Base-by-base conservation (phyloP, 352 stramenopile species). In the Pythium periplocum region DNA sequence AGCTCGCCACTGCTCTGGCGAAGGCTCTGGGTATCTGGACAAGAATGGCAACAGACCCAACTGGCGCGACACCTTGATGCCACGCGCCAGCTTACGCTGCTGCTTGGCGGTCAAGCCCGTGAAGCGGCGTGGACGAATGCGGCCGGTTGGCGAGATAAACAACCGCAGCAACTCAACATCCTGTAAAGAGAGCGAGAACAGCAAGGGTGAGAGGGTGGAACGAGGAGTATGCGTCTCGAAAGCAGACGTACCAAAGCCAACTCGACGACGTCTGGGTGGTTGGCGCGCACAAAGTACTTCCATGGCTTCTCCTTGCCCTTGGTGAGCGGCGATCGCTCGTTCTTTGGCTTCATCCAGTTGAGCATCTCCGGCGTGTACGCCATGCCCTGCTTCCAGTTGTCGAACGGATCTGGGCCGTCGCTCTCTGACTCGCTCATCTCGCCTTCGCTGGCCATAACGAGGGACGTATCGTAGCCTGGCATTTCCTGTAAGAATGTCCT, bases 141-240 rank as follows among this genome's bases (percentile, higher is more conserved):
- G 83, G 51, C 83, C 83, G n/a, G 75, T 90, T 17, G 83, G 79
- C 39, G 79, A 88, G 59, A 93, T 86, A 64, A 93, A 93, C 43
- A 93, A 57, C 41, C 83, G 83, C 36, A 93, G 70, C 39, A 93
- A 62, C 7, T 93, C 79, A 12, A 86, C 76, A 46, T 93, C 82
- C 69, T 82, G 26, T n/a, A 11, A 4, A 37, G 36, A 0, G 17
- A 26, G 17, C 17, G 17, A 26, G 17, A 26, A 26, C 17, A 26
- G 17, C 17, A 26, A 26, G 17, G 17, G 17, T 26, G 17, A 26
- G 17, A 26, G 17, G 17, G 17, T 26, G 17, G 17, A 26, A 26
- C 17, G 17, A 26, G 17, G 17, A 26, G 17, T 26, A 26, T 26
- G 17, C 17, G 17, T 26, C 17, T 26, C 17, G 17, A 26, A 26